phyloP scores from a whole-genome alignment of 2,329 filamentous ascomycete species.

The Xylariaceae sp. region DNA sequence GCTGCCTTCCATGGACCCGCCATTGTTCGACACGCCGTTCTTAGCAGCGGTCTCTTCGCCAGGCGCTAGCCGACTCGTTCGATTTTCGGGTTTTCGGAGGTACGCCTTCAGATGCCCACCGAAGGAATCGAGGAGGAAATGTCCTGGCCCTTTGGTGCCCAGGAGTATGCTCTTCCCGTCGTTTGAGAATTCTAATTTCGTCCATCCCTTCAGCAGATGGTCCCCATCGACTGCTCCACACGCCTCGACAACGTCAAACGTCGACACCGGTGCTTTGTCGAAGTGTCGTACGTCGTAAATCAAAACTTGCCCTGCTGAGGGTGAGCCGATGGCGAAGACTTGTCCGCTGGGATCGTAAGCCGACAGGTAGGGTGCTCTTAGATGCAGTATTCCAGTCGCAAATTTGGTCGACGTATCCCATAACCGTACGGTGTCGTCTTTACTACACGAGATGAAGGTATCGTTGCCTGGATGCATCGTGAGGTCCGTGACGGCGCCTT shows the following conservation, averaged over 20 bases:
- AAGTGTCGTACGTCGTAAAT: slow-evolving; percentile 94
- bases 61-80: slow-evolving; percentile 44
- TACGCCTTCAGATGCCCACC: slow-evolving; percentile 74
- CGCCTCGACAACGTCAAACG: slow-evolving; percentile 69
- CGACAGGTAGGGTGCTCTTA: slow-evolving; percentile 75
- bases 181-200: slow-evolving; percentile 89
- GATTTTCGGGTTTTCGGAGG: slow-evolving; percentile 52
- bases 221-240: slow-evolving; percentile 46
- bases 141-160: slow-evolving; percentile 75
- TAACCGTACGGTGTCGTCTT: slow-evolving; percentile 84
- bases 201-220: slow-evolving; percentile 69
- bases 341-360: slow-evolving; percentile 90
- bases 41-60: slow-evolving; percentile 44
- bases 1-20: slow-evolving; percentile 49
- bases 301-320: slow-evolving; percentile 70
- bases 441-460: slow-evolving; percentile 84
- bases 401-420: slow-evolving; percentile 84
- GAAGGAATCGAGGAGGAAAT: slow-evolving; percentile 93
- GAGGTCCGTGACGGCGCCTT: slow-evolving; percentile 75
- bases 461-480: slow-evolving; percentile 81
- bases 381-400: slow-evolving; percentile 71
- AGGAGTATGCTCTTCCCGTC: slow-evolving; percentile 85
- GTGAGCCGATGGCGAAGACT: slow-evolving; percentile 84
- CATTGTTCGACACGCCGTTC: slow-evolving; percentile 39
- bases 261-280: slow-evolving; percentile 82